phyloP scores from a whole-genome alignment of 106 monocot genomes.

The Dendrobium nobile region DNA sequence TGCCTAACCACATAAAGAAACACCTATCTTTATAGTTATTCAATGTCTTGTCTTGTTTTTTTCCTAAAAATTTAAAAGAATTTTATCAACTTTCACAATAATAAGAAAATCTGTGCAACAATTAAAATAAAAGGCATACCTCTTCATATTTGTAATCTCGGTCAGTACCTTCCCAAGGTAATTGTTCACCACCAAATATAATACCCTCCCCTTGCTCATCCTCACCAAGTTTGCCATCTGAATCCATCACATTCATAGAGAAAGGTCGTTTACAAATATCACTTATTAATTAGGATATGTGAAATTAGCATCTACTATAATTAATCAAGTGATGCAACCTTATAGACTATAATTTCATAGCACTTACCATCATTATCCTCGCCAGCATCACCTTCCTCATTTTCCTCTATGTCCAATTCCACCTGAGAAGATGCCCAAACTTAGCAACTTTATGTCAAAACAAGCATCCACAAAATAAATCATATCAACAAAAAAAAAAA shows the following conservation, averaged over 20 bases:
- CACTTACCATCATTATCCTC: constrained; percentile 48
- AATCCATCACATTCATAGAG: not conserved
- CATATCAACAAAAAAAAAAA: not conserved
- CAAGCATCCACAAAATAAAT: not conserved
- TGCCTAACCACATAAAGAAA: not conserved
- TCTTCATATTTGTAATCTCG: constrained; percentile 93
- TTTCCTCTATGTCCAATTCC: constrained; percentile 51
- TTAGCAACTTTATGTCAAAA: not conserved
- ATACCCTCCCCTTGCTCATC: constrained; percentile 77
- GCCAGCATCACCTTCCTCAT: constrained; percentile 64
- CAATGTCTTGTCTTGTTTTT: not conserved
- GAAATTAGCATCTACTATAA: not conserved
- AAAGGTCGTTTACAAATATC: not conserved
- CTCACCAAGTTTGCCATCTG: constrained; percentile 55
- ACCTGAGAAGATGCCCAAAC: constrained; percentile 36
- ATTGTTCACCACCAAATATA: constrained; percentile 31
- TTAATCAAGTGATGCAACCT: not conserved
- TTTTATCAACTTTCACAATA: not conserved
- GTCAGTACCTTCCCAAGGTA: constrained; percentile 88
- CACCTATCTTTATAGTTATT: not conserved
- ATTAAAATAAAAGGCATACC: constrained; percentile 20
- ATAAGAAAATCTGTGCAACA: not conserved
- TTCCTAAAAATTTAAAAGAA: not conserved
- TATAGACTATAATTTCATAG: constrained; percentile 1
- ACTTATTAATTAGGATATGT: not conserved